Evolutionary conservation across 176 grass and related monocot genomes (phyloP), one percentile per base, ranked within the genome.

Genomic region (Carex pumila): DNA sequence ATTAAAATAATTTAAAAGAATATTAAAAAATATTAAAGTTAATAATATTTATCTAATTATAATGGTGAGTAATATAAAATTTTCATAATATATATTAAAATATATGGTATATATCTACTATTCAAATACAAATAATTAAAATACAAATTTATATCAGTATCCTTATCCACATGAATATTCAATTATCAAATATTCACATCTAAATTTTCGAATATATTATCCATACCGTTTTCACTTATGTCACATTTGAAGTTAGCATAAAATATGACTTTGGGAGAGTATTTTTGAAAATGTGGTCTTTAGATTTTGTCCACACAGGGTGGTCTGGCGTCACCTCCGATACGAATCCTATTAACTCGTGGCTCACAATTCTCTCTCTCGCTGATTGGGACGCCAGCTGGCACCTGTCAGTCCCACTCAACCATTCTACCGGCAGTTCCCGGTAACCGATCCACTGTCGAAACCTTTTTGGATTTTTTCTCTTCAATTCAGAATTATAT

Each of bases 331-430:
- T 79, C 85, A 81, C 58, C 25, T 6, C 55, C 15, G 31, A 79
- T 79, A 18, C 75, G 65, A 25, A 79, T 58, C 49, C 61, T 18
- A 75, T 49, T 41, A 36, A 80, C 85, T 86, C 41, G 76, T 86
- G 76, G 85, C 74, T 86, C 29, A 81, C 41, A 81, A 14, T 50
- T 52, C 74, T 67, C 74, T 69, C 21, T 39, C 21, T 12, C 43
- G 85, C 85, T 81, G 75, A 81, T 69, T 86, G 49, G 85, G 74
- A 81, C 63, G 76, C 72, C 85, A 81, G 45, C 74, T 59, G 73
- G 61, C 76, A 86, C 59, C 21, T 69, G 56, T 69, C 65, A 50
- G 58, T 83, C 60, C 57, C 34, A 65, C 39, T 66, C 80, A 52
- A 7, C 34, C 36, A 41, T 50, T 47, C 3, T 18, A 86, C 85